These are phyloP conservation scores for Fraxinus anomala DNA, from an alignment of 257 asterid species.

Conservation along the genomic window DNA sequence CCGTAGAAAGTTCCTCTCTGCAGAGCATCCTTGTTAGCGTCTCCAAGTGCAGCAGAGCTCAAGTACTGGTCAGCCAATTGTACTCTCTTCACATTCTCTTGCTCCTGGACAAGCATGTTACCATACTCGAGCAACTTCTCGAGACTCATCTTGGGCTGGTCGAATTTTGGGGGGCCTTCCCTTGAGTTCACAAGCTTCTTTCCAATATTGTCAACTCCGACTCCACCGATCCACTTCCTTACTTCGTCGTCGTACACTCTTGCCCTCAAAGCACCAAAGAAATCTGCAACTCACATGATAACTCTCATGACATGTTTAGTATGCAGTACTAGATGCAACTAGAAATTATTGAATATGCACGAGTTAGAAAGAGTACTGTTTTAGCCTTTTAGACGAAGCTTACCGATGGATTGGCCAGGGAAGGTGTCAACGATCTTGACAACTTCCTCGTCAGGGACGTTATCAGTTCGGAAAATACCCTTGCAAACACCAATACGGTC, in stretches of 20 bases:
- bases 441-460: conserved; percentile 46
- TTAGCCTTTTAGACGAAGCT: background rate
- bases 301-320: background rate
- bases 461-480: conserved; percentile 75
- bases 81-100: conserved; percentile 90
- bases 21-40: conserved; percentile 70
- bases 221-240: conserved; percentile 55
- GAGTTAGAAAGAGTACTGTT: background rate
- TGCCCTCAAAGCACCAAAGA: conserved; percentile 89
- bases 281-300: conserved; percentile 42
- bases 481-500: conserved; percentile 84
- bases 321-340: background rate
- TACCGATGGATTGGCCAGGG: conserved; percentile 93
- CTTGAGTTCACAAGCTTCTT: conserved; percentile 75
- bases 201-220: conserved; percentile 62
- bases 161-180: conserved; percentile 73
- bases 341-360: background rate
- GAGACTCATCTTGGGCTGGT: conserved; percentile 69
- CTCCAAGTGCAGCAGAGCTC: conserved; percentile 78
- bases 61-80: conserved; percentile 72
- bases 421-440: conserved; percentile 70
- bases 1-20: conserved; percentile 59
- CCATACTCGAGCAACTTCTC: conserved; percentile 77
- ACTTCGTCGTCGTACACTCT: conserved; percentile 83
- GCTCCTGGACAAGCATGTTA: conserved; percentile 74